These are phyloP conservation scores for Erythrobasidium hasegawianum DNA, from an alignment of 1,284 basidiomycete genomes.

Conservation along the genomic window DNA sequence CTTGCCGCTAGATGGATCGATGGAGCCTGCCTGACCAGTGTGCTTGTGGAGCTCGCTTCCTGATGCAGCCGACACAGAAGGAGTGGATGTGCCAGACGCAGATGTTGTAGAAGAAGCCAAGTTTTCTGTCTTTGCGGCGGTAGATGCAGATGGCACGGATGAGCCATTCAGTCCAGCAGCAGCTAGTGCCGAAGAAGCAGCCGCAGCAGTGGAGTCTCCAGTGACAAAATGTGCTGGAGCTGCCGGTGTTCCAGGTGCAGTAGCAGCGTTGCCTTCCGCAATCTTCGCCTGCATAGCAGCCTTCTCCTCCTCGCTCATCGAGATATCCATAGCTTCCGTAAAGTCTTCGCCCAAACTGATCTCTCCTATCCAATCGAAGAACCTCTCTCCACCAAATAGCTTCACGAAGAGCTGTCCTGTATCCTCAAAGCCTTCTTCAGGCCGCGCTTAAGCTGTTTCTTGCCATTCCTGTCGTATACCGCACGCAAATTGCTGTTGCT, in stretches of 20 bases:
- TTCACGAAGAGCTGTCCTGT: slow-evolving; percentile 41
- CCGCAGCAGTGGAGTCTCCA: too few species aligned
- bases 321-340: slow-evolving; percentile 49
- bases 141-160: too few species aligned
- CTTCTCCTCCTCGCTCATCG: slow-evolving; percentile 80
- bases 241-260: neutral
- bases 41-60: slow-evolving; percentile 24
- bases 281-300: slow-evolving; percentile 74
- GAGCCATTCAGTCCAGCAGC: too few species aligned
- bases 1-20: slow-evolving; percentile 43
- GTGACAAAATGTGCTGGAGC: slow-evolving; percentile 40
- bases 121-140: too few species aligned
- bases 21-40: neutral
- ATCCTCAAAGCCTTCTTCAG: slow-evolving; percentile 42
- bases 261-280: slow-evolving; percentile 35
- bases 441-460: slow-evolving; percentile 39
- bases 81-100: slow-evolving; percentile 34
- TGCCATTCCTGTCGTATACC: slow-evolving; percentile 82
- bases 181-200: too few species aligned
- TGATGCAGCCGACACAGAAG: slow-evolving; percentile 14
- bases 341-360: slow-evolving; percentile 46
- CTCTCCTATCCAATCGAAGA: slow-evolving; percentile 46
- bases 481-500: slow-evolving; percentile 68
- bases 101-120: slow-evolving; percentile 35
- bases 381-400: slow-evolving; percentile 39